These are phyloP conservation scores for Leccinum obscurum DNA, from an alignment of 768 basidiomycete genomes.

Conservation along the genomic window DNA sequence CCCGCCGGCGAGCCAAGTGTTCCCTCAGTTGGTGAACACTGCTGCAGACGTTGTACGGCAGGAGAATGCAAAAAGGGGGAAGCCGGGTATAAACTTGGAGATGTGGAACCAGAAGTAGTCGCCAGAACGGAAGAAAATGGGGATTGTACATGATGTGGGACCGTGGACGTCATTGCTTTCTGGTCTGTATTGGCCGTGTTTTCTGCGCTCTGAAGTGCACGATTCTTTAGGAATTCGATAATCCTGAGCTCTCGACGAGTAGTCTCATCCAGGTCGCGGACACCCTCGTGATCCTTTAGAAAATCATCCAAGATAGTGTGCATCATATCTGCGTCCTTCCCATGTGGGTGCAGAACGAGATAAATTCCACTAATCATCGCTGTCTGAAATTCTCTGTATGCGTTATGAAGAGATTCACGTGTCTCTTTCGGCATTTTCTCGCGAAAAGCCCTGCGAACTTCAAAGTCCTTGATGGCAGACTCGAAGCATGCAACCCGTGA, in stretches of 20 bases:
- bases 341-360: conserved; percentile 75
- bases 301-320: conserved; percentile 79
- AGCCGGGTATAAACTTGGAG: conserved; percentile 25
- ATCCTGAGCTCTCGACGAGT: conserved; percentile 81
- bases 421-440: conserved; percentile 61
- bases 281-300: conserved; percentile 53
- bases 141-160: conserved; percentile 18
- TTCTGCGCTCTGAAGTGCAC: conserved; percentile 56
- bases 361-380: conserved; percentile 91
- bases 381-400: conserved; percentile 85
- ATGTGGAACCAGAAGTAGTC: conserved; percentile 19
- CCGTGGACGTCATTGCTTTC: conserved; percentile 5
- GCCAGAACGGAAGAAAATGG: conserved; percentile 27
- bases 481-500: conserved; percentile 90
- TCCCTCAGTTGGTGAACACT: conserved; percentile 41
- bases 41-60: conserved; percentile 62
- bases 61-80: conserved; percentile 42
- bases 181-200: conserved; percentile 24
- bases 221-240: conserved; percentile 76
- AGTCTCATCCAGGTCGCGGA: conserved; percentile 75
- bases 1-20: conserved; percentile 58
- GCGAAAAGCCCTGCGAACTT: conserved; percentile 70
- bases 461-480: conserved; percentile 84
- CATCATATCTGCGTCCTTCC: conserved; percentile 68
- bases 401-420: conserved; percentile 71